phyloP scores from a whole-genome alignment of 2,329 filamentous ascomycete genomes.

The Paramyrothecium sp. region DNA sequence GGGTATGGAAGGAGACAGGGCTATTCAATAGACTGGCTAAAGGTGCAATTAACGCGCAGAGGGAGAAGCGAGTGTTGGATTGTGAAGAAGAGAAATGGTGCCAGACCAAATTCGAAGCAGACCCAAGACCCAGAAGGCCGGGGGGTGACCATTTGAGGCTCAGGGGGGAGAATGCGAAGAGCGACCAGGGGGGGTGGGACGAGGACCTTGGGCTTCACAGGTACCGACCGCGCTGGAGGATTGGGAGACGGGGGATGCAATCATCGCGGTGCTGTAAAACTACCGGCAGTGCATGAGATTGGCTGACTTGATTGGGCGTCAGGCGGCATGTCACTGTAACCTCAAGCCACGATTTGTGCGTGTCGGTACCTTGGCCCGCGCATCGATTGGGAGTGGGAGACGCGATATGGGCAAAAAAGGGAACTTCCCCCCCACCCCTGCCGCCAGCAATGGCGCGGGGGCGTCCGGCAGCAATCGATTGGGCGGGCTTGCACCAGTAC shows the following conservation, averaged over 20 bases:
- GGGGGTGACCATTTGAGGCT: background rate
- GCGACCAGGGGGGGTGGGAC: background rate
- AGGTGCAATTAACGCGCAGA: background rate
- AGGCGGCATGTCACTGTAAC: background rate
- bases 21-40: background rate
- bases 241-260: too few relatives aligned
- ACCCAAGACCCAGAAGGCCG: background rate
- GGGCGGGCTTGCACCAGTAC: too few relatives aligned
- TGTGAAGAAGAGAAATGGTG: background rate
- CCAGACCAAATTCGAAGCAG: too few relatives aligned
- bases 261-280: background rate
- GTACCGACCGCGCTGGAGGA: too few relatives aligned
- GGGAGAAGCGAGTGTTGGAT: background rate
- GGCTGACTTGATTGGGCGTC: background rate
- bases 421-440: too few relatives aligned
- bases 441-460: too few relatives aligned
- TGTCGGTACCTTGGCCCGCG: background rate
- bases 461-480: too few relatives aligned
- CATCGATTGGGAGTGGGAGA: too few relatives aligned
- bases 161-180: background rate
- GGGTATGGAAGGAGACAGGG: background rate
- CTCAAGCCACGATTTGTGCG: background rate
- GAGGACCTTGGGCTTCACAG: too few relatives aligned
- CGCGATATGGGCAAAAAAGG: too few relatives aligned
- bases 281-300: background rate